These are phyloP conservation scores for Neofusicoccum sp. DNA, from an alignment of 2,329 filamentous ascomycete genomes.

Conservation along the genomic window DNA sequence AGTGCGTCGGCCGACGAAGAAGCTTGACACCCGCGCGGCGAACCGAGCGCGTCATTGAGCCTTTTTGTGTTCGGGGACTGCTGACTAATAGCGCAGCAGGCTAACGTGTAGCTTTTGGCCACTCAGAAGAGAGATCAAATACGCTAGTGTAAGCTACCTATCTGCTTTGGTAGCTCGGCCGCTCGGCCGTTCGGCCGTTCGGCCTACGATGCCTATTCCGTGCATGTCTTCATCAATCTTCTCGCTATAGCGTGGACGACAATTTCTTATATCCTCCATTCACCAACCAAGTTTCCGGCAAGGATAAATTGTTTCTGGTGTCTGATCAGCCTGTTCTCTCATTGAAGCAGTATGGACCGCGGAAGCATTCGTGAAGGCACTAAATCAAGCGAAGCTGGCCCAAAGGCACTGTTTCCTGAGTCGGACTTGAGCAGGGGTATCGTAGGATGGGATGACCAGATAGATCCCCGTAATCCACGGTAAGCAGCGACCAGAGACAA, in stretches of 20 bases:
- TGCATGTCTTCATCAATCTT: neutral
- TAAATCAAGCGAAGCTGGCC: slow-evolving; percentile 19
- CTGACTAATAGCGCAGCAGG: neutral
- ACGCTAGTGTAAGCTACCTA: no score
- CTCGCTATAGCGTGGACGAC: no score
- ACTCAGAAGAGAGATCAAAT: no score
- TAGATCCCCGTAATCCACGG: slow-evolving; percentile 33
- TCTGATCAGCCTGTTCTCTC: no score
- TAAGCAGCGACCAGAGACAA: neutral
- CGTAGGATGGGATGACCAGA: slow-evolving; percentile 36
- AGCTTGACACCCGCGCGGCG: no score
- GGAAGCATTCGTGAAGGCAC: neutral
- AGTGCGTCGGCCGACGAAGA: no score
- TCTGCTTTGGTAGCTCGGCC: neutral
- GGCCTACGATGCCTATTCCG: neutral
- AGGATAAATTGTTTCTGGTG: no score
- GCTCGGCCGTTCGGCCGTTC: slow-evolving; percentile 13
- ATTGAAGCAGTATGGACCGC: neutral
- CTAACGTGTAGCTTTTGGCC: no score
- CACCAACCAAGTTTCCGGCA: no score
- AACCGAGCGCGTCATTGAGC: no score
- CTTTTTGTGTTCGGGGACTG: neutral
- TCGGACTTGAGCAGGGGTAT: slow-evolving; percentile 34
- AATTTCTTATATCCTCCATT: no score
- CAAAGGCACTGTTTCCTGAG: slow-evolving; percentile 30